Conservation (phyloP, 2,329 filamentous ascomycete genomes). For the Fusarium transvaalense region DNA sequence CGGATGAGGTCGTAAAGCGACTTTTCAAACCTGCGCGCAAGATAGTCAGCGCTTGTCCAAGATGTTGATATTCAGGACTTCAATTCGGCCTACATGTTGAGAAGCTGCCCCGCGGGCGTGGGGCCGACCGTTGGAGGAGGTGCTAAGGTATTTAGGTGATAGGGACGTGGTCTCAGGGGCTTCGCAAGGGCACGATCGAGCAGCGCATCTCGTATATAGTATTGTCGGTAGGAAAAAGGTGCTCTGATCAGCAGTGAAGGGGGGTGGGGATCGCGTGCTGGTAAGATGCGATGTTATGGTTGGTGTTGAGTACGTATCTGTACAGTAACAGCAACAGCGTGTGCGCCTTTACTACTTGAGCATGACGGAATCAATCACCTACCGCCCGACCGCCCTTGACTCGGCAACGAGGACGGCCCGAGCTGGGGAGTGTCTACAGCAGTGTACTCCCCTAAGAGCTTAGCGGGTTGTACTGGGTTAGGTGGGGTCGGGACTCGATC, state of each 20-base stretch:
- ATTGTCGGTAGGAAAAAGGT: slow-evolving; percentile 10
- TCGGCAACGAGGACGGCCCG: slow-evolving; percentile 49
- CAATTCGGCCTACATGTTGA: slow-evolving; percentile 45
- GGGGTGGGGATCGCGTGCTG: slow-evolving; percentile 28
- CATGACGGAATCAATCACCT: slow-evolving; percentile 46
- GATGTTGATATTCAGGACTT: slow-evolving; percentile 20
- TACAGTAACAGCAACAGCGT: slow-evolving; percentile 16
- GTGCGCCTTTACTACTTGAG: slow-evolving; percentile 21
- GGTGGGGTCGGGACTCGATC: slow-evolving; percentile 10
- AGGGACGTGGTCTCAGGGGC: slow-evolving; percentile 36
- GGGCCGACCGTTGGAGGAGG: slow-evolving; percentile 42
- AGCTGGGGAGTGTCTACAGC: slow-evolving; percentile 34
- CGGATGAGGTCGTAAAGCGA: slow-evolving; percentile 98
- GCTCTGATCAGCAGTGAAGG: slow-evolving; percentile 12
- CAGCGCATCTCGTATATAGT: slow-evolving; percentile 43
- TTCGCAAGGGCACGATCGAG: slow-evolving; percentile 28
- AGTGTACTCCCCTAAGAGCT: slow-evolving; percentile 18
- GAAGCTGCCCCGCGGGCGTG: slow-evolving; percentile 49
- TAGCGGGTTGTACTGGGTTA: slow-evolving; percentile 18
- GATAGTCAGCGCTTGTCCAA: slow-evolving; percentile 37
- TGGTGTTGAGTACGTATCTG: slow-evolving; percentile 24
- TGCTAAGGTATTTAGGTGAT: slow-evolving; percentile 28
- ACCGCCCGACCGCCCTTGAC: slow-evolving; percentile 27
- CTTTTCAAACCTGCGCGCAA: slow-evolving; percentile 88
- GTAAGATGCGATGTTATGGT: slow-evolving; percentile 14